Percentiles rank a stretch among this genome's conserved stretches.
These are phyloP conservation scores for Pestalotiopsis sp. DNA, from an alignment of 2,329 filamentous ascomycete genomes.

Conservation along the genomic window DNA sequence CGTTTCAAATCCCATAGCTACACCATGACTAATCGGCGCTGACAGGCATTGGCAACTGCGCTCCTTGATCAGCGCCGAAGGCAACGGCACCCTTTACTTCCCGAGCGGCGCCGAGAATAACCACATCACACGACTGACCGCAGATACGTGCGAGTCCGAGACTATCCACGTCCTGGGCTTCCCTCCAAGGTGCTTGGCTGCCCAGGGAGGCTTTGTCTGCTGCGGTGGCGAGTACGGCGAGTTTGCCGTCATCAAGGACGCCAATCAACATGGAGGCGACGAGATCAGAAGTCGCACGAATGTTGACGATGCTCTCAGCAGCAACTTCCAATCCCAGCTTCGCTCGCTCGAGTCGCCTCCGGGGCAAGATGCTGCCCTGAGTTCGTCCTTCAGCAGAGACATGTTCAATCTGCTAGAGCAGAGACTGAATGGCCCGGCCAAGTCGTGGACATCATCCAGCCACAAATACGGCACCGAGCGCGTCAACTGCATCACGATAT, in stretches of 20 bases:
- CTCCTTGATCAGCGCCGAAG: slow-evolving; percentile 82
- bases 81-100: slow-evolving; percentile 81
- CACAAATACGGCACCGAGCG: slow-evolving; percentile 60
- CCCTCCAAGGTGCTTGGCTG: slow-evolving; percentile 83
- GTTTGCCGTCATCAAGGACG: slow-evolving; percentile 74
- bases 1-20: neutral
- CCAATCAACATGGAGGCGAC: slow-evolving; percentile 30
- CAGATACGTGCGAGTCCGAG: slow-evolving; percentile 70
- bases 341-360: slow-evolving; percentile 24
- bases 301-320: slow-evolving; percentile 27
- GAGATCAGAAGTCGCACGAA: slow-evolving; percentile 13
- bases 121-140: slow-evolving; percentile 69
- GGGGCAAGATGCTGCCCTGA: slow-evolving; percentile 35
- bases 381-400: slow-evolving; percentile 32
- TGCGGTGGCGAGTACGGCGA: slow-evolving; percentile 88
- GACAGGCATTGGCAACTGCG: slow-evolving; percentile 83
- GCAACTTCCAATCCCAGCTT: slow-evolving; percentile 23
- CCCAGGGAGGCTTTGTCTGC: slow-evolving; percentile 84
- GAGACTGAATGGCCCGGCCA: slow-evolving; percentile 39
- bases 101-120: slow-evolving; percentile 72
- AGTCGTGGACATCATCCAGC: slow-evolving; percentile 51
- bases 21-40: neutral
- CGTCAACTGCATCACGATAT: slow-evolving; percentile 69
- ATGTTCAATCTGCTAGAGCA: slow-evolving; percentile 35
- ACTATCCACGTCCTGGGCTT: slow-evolving; percentile 73